phyloP scores from a whole-genome alignment of 1,139 yeast species.

The Wickerhamomyces sp. region DNA sequence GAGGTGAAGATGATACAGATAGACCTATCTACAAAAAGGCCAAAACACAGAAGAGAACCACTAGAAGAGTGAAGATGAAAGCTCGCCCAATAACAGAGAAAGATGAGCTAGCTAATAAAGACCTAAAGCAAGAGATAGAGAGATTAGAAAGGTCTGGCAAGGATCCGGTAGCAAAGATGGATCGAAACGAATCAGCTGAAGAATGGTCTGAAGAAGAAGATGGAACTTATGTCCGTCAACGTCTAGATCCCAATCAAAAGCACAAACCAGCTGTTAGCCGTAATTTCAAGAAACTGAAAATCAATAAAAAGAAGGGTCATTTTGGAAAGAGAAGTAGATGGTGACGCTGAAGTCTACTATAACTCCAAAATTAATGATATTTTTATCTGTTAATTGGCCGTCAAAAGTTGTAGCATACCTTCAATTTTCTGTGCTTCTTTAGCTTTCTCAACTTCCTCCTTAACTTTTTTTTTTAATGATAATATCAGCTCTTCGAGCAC shows the following conservation, averaged over 20 bases:
- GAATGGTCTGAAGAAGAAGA: conserved; percentile 25
- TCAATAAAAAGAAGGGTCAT: conserved; percentile 16
- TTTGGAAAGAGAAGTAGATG: conserved; percentile 18
- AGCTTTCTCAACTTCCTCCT: conserved; percentile 68
- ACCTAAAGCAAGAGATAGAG: conserved; percentile 13
- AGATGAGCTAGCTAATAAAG: conserved; percentile 9
- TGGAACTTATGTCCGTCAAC: conserved; percentile 25
- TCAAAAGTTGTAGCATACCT: conserved; percentile 87
- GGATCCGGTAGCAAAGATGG: conserved; percentile 4
- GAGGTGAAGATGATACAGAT: conserved; percentile 17
- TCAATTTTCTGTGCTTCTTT: conserved; percentile 85
- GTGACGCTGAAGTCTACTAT: conserved; percentile 1
- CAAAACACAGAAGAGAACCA: conserved; percentile 55
- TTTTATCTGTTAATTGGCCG: conserved; percentile 25
- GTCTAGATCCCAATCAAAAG: conserved; percentile 11
- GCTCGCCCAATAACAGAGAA: conserved; percentile 28
- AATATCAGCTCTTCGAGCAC: conserved; percentile 68
- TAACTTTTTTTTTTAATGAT: conserved; percentile 55
- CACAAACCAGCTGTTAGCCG: conserved; percentile 10
- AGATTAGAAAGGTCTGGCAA: conserved; percentile 7
- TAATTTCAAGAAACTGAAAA: conserved; percentile 20
- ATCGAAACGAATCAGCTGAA: conserved; percentile 8
- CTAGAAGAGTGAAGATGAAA: conserved; percentile 54
- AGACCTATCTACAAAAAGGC: conserved; percentile 24
- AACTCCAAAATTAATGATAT: not conserved